Evolutionary conservation across 306 rosid species (phyloP).

Genomic region (Acmispon strigosus): DNA sequence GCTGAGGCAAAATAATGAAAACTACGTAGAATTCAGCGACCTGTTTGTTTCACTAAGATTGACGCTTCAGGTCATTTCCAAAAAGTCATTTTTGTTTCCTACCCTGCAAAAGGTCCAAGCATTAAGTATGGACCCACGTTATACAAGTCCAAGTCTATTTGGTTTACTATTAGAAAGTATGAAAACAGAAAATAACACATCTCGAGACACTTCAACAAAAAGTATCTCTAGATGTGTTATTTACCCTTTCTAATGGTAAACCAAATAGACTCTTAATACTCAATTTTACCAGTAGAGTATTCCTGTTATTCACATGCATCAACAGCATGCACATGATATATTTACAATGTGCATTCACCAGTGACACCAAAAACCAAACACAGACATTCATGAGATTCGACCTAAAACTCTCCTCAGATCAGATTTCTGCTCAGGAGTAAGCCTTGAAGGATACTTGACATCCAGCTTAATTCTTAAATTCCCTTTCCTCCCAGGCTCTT

Average conservation of each 20-base stretch:
- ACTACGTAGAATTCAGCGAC: background rate
- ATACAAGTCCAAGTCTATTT: background rate
- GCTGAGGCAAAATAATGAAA: background rate
- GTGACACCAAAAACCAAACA: conserved; percentile 17
- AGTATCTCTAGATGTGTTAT: no score
- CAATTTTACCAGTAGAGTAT: conserved; percentile 6
- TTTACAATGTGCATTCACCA: conserved; percentile 23
- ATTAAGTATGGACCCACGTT: background rate
- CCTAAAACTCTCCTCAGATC: conserved; percentile 81
- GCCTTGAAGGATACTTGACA: conserved; percentile 72
- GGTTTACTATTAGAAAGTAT: no score
- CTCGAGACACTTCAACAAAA: no score
- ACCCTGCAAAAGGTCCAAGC: conserved; percentile 28
- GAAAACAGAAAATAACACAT: no score
- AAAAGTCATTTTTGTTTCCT: conserved; percentile 15
- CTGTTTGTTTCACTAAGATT: conserved; percentile 13
- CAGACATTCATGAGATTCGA: conserved; percentile 39
- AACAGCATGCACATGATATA: conserved; percentile 21
- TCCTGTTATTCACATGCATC: conserved; percentile 36
- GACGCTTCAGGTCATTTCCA: conserved; percentile 1
- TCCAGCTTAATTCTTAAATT: conserved; percentile 76
- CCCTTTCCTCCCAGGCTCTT: conserved; percentile 82
- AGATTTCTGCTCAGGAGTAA: conserved; percentile 72
- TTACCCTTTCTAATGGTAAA: no score
- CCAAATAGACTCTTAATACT: background rate